Evolutionary conservation across 768 basidiomycete genomes (phyloP).

Genomic region (Tephrocybe sp.): DNA sequence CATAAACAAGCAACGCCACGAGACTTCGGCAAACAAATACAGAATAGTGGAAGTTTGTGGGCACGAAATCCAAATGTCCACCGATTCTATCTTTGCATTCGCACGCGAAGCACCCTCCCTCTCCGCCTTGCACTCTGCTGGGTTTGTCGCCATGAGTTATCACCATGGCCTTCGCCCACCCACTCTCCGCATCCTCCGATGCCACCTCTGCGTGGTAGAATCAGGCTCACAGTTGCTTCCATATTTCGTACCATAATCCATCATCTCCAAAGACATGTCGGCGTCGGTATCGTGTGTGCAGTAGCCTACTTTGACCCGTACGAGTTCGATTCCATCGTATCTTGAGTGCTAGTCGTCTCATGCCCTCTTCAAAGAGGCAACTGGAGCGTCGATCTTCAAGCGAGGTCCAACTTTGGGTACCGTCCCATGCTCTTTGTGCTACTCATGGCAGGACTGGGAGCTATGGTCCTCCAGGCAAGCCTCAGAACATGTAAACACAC

Average conservation of each 20-base stretch:
- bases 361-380: conserved; percentile 51
- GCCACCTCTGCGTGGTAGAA: not conserved
- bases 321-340: conserved; percentile 21
- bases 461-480: conserved; percentile 63
- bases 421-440: conserved; percentile 70
- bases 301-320: conserved; percentile 80
- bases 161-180: conserved; percentile 16
- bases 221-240: not conserved
- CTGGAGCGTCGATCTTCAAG: conserved; percentile 80
- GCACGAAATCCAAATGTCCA: not conserved
- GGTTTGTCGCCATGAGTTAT: conserved; percentile 31
- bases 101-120: conserved; percentile 31
- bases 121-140: conserved; percentile 27
- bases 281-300: conserved; percentile 67
- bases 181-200: conserved; percentile 3
- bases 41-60: not conserved
- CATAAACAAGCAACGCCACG: conserved; percentile 26
- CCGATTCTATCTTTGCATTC: conserved; percentile 17
- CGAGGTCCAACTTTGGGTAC: conserved; percentile 75
- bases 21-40: not conserved
- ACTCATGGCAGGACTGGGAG: conserved; percentile 60
- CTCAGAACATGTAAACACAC: not conserved
- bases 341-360: conserved; percentile 1
- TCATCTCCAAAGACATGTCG: conserved; percentile 47
- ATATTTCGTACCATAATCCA: conserved; percentile 13